Percentiles rank a stretch among this genome's conserved stretches.
phyloP scores from a whole-genome alignment of 1,139 yeast species.

The Fermentozyma sake region DNA sequence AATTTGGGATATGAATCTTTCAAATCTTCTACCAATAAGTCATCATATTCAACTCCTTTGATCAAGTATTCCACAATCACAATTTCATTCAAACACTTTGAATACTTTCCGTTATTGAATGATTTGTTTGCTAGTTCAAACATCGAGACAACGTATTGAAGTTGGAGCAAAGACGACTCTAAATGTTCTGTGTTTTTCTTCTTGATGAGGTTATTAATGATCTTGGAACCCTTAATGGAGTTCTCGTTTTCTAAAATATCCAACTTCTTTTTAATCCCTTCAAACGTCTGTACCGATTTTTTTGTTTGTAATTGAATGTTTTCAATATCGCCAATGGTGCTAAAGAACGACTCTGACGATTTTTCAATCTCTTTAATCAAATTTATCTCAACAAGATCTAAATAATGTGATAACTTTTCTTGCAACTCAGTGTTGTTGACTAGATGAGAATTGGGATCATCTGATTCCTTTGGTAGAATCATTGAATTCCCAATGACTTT shows the following conservation, averaged over 20 bases:
- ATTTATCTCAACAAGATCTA: conserved; percentile 81
- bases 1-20: conserved; percentile 36
- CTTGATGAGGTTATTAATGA: conserved; percentile 50
- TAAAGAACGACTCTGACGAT: conserved; percentile 80
- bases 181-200: conserved; percentile 58
- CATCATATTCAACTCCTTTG: conserved; percentile 40
- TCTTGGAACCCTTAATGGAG: conserved; percentile 48
- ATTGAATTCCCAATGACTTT: conserved; percentile 59
- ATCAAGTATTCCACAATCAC: conserved; percentile 55
- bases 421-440: conserved; percentile 57
- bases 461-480: conserved; percentile 26
- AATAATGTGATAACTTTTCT: conserved; percentile 74
- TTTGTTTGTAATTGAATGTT: conserved; percentile 56
- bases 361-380: conserved; percentile 78
- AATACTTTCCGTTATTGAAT: conserved; percentile 37
- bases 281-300: conserved; percentile 46
- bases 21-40: conserved; percentile 18
- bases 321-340: conserved; percentile 74
- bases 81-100: conserved; percentile 47
- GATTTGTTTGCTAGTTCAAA: conserved; percentile 51
- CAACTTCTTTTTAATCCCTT: conserved; percentile 40
- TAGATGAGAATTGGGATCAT: conserved; percentile 7
- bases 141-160: conserved; percentile 45
- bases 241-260: conserved; percentile 43
- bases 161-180: conserved; percentile 64